Base-by-base conservation (phyloP, 805 yeast species). In the Danielia reshetovae region DNA sequence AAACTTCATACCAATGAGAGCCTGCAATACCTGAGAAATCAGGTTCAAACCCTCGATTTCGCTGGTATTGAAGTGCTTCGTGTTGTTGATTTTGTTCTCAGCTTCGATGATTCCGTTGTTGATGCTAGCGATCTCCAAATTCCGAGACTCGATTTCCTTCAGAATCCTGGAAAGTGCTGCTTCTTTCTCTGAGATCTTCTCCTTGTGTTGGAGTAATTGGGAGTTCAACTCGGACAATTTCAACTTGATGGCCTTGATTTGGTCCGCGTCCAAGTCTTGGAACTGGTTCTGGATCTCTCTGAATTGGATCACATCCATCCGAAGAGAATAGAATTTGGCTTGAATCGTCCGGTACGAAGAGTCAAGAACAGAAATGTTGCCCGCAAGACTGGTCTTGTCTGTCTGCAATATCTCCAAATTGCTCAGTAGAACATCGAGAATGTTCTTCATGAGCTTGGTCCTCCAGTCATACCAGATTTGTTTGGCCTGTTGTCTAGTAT, bases 381-480 rank as follows among this genome's bases (percentile, higher is more conserved):
- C 24, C 8, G 33, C 22, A 5, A 58, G 18, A 1, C 29, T 32
- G 4, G 22, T 34, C 30, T 45, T 45, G 32, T 58, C 64, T 6
- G 43, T 40, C n/a, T 29, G 35, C 15, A 59, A 43, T 9, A 44
- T 38, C 15, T 47, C 49, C 4, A 40, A 37, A 25, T 52, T 55
- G 18, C 32, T 42, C 16, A 51, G 41, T 14, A 66, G 43, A 25
- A 62, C 62, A 12, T 45, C 52, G 21, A 69, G 48, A 11, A 79
- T 58, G 26, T 75, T 77, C 16, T 62, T 59, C 5, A 73, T 49
- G 30, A 78, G 65, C 40, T 75, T 74, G 9, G 62, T 51, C 40
- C 85, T 59, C 87, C 86, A 80, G 32, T 69, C 72, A 44, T 74
- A 75, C 85, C 85, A 80, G 0, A 72, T 71, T 24, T 66, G 68